A percentile compares a stretch with the other conserved stretches of the same genome.
These are phyloP conservation scores for Vitis hybrid DNA, from an alignment of 177 flowering plant genomes.

Conservation along the genomic window DNA sequence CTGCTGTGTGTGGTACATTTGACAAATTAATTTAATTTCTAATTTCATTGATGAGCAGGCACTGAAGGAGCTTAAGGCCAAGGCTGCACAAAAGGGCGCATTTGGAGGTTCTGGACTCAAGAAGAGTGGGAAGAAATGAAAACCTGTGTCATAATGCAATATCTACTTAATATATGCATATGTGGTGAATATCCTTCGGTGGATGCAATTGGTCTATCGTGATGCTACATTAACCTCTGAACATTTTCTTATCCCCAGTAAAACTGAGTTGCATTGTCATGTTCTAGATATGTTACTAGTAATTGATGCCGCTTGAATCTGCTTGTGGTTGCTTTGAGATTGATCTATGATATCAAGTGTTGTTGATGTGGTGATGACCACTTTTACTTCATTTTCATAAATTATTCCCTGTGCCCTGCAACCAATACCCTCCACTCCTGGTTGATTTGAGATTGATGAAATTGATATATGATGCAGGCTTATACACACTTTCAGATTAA, in stretches of 20 bases:
- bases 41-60: constrained; percentile 38
- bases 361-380: too few relatives aligned
- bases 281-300: neutral
- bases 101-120: constrained; percentile 78
- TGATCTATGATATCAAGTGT: neutral
- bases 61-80: constrained; percentile 65
- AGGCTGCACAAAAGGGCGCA: constrained; percentile 68
- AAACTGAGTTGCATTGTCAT: neutral
- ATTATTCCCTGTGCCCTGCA: too few relatives aligned
- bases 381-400: too few relatives aligned
- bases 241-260: neutral
- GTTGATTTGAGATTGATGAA: too few relatives aligned
- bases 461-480: too few relatives aligned
- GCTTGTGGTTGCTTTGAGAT: neutral
- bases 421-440: too few relatives aligned
- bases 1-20: neutral
- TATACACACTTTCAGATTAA: too few relatives aligned
- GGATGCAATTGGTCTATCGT: neutral
- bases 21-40: neutral
- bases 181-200: neutral
- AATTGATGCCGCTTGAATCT: neutral
- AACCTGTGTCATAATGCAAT: neutral
- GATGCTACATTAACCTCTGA: neutral
- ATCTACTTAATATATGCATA: neutral
- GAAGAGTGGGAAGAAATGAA: constrained; percentile 78